Conservation (phyloP, 441 rosid species). For the Dalechampia spathulata region DNA sequence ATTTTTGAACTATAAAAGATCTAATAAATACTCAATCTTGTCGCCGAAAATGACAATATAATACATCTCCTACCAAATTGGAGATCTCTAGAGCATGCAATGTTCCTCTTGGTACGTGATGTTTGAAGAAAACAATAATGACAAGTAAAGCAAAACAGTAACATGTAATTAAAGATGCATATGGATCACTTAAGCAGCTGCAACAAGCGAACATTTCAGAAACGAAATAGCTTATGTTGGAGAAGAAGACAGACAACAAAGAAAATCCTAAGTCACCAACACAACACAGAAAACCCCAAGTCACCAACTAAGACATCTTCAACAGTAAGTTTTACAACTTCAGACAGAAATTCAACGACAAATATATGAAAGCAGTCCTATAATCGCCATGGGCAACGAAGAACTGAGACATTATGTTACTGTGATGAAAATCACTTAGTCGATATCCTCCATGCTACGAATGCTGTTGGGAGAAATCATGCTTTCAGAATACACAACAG, state of each 20-base stretch:
- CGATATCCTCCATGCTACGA: slow-evolving; percentile 9
- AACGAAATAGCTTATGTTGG: background rate
- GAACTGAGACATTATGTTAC: background rate
- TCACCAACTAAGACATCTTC: background rate
- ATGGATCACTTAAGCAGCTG: background rate
- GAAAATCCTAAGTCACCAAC: background rate
- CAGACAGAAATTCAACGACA: background rate
- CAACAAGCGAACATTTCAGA: background rate
- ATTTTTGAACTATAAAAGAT: no score
- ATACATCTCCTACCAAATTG: background rate
- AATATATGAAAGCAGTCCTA: background rate
- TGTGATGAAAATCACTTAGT: background rate
- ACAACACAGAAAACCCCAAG: no score
- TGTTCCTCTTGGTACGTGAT: no score
- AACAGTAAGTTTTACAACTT: background rate
- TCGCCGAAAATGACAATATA: background rate
- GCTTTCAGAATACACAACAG: slow-evolving; percentile 7
- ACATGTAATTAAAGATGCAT: background rate
- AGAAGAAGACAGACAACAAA: background rate
- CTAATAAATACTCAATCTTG: no score
- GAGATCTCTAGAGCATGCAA: no score
- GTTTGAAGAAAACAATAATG: background rate
- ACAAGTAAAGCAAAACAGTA: no score
- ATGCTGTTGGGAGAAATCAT: slow-evolving; percentile 5
- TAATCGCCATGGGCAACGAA: background rate